Evolutionary conservation across 2,329 filamentous ascomycete genomes (phyloP).

Genomic region (Penicillium griseofulvum): DNA sequence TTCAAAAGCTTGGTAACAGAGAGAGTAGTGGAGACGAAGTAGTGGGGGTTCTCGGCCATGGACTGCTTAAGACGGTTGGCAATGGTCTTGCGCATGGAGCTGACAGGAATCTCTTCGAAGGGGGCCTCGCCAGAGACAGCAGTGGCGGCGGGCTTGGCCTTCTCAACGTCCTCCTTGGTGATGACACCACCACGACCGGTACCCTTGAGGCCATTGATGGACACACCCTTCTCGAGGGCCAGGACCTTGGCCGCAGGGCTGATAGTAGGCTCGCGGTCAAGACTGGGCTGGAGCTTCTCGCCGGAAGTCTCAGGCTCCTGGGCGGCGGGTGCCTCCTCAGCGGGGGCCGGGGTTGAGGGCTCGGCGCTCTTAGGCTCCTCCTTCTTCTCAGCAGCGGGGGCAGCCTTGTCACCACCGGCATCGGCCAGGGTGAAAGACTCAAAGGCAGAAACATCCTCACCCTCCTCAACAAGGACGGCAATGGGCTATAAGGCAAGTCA

Average conservation of each 20-base stretch:
- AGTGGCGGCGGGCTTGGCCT: slow-evolving; percentile 61
- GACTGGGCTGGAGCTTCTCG: slow-evolving; percentile 75
- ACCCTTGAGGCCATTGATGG: slow-evolving; percentile 77
- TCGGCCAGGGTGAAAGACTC: slow-evolving; percentile 84
- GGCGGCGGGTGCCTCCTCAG: slow-evolving; percentile 55
- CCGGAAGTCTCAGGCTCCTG: slow-evolving; percentile 70
- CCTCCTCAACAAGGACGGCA: slow-evolving; percentile 90
- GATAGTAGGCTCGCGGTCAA: slow-evolving; percentile 77
- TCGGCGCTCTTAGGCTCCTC: slow-evolving; percentile 52
- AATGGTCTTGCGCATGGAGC: slow-evolving; percentile 97
- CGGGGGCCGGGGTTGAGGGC: slow-evolving; percentile 55
- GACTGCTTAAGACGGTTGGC: slow-evolving; percentile 87
- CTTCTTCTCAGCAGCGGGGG: slow-evolving; percentile 63
- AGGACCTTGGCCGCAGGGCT: slow-evolving; percentile 73
- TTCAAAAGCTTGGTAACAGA: slow-evolving; percentile 95
- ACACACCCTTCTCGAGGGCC: slow-evolving; percentile 79
- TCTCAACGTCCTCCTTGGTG: slow-evolving; percentile 91
- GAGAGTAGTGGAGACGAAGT: slow-evolving; percentile 88
- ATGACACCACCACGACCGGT: slow-evolving; percentile 81
- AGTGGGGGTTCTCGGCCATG: slow-evolving; percentile 91
- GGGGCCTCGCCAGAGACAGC: slow-evolving; percentile 58
- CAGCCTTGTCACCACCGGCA: slow-evolving; percentile 77
- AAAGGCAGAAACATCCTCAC: slow-evolving; percentile 80
- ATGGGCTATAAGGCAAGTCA: slow-evolving; percentile 68
- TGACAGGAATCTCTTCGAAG: slow-evolving; percentile 81